Evolutionary conservation across 2,329 filamentous ascomycete genomes (phyloP).

Genomic region (Claviceps arundinis): DNA sequence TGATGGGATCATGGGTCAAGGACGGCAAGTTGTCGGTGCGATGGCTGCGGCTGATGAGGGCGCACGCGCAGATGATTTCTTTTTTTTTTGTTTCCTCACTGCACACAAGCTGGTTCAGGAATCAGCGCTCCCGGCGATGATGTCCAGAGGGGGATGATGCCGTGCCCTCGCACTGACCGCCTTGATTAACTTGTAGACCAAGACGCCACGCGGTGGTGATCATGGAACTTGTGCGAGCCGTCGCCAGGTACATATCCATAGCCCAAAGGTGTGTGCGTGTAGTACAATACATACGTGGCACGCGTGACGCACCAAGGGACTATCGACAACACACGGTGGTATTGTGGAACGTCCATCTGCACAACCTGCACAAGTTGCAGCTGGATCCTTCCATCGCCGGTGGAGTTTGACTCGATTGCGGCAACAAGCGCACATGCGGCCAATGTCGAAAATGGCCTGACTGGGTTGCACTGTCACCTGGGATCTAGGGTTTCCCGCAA

Average conservation of each 20-base stretch:
- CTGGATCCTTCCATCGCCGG: neutral
- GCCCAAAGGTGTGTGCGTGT: too few relatives aligned
- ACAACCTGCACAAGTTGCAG: too few relatives aligned
- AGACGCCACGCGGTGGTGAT: slow-evolving; percentile 5
- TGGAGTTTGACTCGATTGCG: neutral
- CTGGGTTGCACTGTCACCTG: too few relatives aligned
- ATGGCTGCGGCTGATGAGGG: neutral
- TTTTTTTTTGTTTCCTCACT: neutral
- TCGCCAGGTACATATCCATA: neutral
- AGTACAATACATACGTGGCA: too few relatives aligned
- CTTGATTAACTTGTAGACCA: neutral
- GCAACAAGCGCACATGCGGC: neutral
- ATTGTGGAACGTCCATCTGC: too few relatives aligned
- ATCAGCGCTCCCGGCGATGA: neutral
- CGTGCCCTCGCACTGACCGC: neutral
- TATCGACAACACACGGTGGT: too few relatives aligned
- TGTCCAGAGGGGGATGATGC: neutral
- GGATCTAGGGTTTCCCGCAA: too few relatives aligned
- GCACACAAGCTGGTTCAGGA: neutral
- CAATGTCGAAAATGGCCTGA: too few relatives aligned
- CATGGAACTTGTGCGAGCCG: neutral
- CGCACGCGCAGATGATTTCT: neutral
- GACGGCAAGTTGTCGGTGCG: neutral
- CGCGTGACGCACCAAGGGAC: too few relatives aligned
- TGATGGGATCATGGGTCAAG: neutral